phyloP scores from a whole-genome alignment of 306 rosid genomes.

The Corylus americana region DNA sequence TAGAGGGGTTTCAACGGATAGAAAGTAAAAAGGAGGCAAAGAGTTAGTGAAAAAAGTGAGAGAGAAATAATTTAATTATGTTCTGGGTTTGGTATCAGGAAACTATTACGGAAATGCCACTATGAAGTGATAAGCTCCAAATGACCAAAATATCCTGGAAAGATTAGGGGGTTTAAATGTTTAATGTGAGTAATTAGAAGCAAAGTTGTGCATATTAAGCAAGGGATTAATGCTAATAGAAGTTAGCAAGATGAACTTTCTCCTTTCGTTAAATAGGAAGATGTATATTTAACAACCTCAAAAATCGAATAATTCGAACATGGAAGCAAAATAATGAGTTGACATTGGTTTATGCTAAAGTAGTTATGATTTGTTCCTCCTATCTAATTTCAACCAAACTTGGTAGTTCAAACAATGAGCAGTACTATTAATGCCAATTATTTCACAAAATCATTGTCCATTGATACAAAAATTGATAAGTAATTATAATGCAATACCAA shows the following conservation, averaged over 20 bases:
- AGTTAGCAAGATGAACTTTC: neutral
- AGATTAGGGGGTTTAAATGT: neutral
- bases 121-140: neutral
- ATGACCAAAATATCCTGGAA: neutral
- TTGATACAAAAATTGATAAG: too few species aligned
- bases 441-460: too few species aligned
- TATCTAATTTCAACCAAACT: neutral
- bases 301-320: neutral
- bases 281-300: neutral
- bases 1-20: constrained; percentile 62
- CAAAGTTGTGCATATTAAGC: neutral
- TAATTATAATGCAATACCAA: too few species aligned
- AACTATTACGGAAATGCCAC: constrained; percentile 39
- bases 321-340: neutral
- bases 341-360: neutral
- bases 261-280: neutral
- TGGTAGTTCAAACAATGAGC: neutral
- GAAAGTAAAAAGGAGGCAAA: constrained; percentile 24
- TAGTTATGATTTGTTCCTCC: neutral
- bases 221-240: neutral
- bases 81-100: constrained; percentile 21
- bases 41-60: neutral
- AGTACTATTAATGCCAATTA: neutral
- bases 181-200: neutral
- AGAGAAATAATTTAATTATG: constrained; percentile 14